Percentiles rank a stretch among this genome's conserved stretches.
phyloP scores from a whole-genome alignment of 768 basidiomycete species.

The Amanita phalloides region DNA sequence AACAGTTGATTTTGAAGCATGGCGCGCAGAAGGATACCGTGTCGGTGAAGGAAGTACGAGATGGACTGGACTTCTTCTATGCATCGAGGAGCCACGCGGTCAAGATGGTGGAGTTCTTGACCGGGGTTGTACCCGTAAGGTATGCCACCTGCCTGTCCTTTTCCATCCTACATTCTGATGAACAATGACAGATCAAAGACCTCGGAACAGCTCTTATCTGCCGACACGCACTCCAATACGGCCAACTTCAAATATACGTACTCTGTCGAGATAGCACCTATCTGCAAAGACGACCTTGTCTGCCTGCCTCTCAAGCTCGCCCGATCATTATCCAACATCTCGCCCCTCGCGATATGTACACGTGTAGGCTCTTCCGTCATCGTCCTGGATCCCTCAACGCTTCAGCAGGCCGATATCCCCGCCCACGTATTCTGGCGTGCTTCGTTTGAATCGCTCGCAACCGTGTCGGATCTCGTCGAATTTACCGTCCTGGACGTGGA shows the following conservation, averaged over 20 bases:
- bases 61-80: conserved; percentile 98
- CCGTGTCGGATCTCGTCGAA: conserved; percentile 78
- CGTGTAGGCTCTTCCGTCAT: conserved; percentile 91
- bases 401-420: conserved; percentile 75
- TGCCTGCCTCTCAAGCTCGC: conserved; percentile 82
- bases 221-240: conserved; percentile 85
- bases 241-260: conserved; percentile 97
- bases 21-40: conserved; percentile 96
- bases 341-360: conserved; percentile 75
- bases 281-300: conserved; percentile 97
- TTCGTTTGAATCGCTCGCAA: conserved; percentile 79
- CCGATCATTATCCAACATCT: conserved; percentile 77
- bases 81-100: conserved; percentile 81
- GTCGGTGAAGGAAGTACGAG: conserved; percentile 82
- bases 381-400: conserved; percentile 79
- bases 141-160: not conserved
- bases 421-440: conserved; percentile 82
- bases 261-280: conserved; percentile 92
- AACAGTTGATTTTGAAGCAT: conserved; percentile 95
- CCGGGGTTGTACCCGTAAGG: conserved; percentile 69
- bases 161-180: not conserved
- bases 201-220: conserved; percentile 89
- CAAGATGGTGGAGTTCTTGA: conserved; percentile 94
- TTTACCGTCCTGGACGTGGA: conserved; percentile 95
- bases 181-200: conserved; percentile 71